These are phyloP conservation scores for Solanum megistacrolobum DNA, from an alignment of 257 asterid genomes.

Conservation along the genomic window DNA sequence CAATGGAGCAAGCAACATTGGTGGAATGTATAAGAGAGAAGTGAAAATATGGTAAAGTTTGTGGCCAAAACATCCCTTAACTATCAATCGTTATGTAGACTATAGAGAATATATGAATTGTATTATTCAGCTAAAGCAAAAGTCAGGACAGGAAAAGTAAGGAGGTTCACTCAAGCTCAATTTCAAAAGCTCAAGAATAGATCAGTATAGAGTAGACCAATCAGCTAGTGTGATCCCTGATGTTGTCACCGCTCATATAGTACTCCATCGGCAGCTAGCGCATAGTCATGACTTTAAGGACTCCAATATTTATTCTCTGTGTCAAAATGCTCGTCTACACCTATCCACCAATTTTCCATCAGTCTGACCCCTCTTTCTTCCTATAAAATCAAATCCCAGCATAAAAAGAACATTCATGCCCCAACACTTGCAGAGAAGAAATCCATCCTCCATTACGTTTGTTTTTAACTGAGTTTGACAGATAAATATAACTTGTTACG, in stretches of 20 bases:
- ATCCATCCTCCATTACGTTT: background rate
- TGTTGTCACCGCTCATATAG: background rate
- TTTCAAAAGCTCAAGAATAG: background rate
- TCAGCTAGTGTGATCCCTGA: background rate
- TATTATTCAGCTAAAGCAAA: background rate
- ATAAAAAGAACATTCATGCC: background rate
- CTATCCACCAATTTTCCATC: background rate
- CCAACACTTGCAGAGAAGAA: background rate
- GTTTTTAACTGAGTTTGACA: background rate
- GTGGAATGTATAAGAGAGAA: background rate
- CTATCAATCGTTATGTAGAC: background rate
- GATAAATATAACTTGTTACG: background rate
- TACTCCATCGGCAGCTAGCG: background rate
- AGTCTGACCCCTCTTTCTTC: background rate
- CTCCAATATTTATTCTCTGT: background rate
- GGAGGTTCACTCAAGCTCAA: background rate
- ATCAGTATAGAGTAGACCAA: background rate
- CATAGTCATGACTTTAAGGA: background rate
- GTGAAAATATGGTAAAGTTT: background rate
- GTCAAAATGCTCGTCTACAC: background rate
- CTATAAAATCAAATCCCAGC: background rate
- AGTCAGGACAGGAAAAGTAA: background rate
- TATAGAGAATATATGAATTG: background rate
- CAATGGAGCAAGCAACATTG: background rate
- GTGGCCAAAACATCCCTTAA: background rate